phyloP scores from a whole-genome alignment of 2,329 filamentous ascomycete species.

The Ophiostoma perfectum region DNA sequence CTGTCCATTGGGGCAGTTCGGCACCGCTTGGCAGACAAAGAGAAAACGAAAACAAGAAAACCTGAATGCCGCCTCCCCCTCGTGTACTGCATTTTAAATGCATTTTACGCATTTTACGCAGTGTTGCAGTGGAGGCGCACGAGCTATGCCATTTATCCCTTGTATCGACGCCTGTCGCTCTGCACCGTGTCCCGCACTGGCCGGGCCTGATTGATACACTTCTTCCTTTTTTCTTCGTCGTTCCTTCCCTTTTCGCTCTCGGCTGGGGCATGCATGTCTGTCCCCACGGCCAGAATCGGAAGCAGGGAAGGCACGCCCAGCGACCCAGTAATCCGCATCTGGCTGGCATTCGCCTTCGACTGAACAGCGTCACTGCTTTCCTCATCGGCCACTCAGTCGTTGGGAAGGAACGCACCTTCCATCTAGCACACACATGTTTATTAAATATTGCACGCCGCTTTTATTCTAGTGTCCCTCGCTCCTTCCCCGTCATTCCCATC shows the following conservation, averaged over 20 bases:
- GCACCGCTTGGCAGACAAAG: slow-evolving; percentile 12
- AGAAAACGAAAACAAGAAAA: background rate
- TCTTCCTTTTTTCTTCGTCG: slow-evolving; percentile 12
- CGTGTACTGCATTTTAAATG: no score
- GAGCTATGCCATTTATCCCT: background rate
- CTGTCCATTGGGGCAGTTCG: background rate
- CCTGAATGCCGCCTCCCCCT: background rate
- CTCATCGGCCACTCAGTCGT: slow-evolving; percentile 1
- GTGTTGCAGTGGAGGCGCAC: background rate
- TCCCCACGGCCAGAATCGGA: slow-evolving; percentile 22
- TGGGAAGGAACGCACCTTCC: background rate
- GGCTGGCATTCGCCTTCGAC: background rate
- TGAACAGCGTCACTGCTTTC: slow-evolving; percentile 4
- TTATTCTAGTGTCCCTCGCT: slow-evolving; percentile 12
- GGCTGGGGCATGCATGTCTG: slow-evolving; percentile 1
- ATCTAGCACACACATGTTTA: background rate
- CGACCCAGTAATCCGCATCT: slow-evolving; percentile 2
- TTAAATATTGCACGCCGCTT: slow-evolving; percentile 16
- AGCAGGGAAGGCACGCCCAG: background rate
- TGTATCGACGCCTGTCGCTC: background rate
- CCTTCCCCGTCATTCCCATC: background rate
- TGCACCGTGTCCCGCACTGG: slow-evolving; percentile 21
- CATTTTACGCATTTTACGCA: no score
- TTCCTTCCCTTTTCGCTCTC: background rate
- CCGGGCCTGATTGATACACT: background rate